Conservation (phyloP, 169 alveolate genomes). For the Besnoitia besnoiti region DNA sequence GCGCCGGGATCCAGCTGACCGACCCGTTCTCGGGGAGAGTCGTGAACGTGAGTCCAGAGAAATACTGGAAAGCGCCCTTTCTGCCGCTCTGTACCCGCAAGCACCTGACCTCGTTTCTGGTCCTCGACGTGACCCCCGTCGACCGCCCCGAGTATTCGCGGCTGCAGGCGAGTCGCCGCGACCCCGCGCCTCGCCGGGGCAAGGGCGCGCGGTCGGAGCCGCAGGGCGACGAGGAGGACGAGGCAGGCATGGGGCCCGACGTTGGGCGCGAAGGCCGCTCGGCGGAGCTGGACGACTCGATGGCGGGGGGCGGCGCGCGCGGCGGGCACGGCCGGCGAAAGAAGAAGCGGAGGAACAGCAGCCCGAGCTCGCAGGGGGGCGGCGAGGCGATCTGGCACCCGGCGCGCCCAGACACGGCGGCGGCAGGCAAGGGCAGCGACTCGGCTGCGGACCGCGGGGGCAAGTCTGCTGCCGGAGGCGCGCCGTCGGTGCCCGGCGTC, state of each 20-base stretch:
- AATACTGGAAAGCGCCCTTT: conserved; percentile 76
- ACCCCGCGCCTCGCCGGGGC: neutral
- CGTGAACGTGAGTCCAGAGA: conserved; percentile 80
- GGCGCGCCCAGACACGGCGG: neutral
- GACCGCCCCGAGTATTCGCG: neutral
- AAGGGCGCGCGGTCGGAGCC: neutral
- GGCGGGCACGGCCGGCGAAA: neutral
- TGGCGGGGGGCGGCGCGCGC: neutral
- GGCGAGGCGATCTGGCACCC: neutral
- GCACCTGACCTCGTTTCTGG: conserved; percentile 57
- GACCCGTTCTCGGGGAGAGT: conserved; percentile 87
- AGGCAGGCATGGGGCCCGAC: neutral
- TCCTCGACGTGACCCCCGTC: conserved; percentile 44
- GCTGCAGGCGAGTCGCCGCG: neutral
- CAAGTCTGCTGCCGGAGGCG: neutral
- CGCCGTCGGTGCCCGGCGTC: neutral
- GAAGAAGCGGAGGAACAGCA: neutral
- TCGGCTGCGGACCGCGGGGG: neutral
- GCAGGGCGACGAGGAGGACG: neutral
- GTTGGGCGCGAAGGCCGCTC: neutral
- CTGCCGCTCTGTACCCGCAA: conserved; percentile 70
- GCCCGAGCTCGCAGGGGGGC: neutral
- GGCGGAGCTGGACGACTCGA: neutral
- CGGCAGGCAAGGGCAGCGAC: neutral
- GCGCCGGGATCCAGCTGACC: conserved; percentile 82